Evolutionary conservation across 129 eudicot species (phyloP), one percentile per base, ranked within the genome.

Genomic region (Flaveria bidentis): DNA sequence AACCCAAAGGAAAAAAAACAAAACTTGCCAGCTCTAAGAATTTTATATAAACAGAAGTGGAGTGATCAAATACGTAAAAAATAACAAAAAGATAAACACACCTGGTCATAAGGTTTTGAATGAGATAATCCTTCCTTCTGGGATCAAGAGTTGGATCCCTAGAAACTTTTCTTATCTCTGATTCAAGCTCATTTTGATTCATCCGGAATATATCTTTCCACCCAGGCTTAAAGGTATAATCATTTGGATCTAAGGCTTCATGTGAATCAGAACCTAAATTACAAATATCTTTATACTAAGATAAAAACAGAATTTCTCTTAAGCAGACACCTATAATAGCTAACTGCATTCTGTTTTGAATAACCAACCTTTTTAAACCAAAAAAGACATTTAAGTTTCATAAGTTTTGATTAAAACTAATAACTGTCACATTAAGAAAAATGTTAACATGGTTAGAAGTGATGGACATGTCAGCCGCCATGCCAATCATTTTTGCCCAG

Each of bases 71-170:
- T 63, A 33, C 7, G 14, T 5, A 20, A 33, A 15, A 26, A 63
- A 28, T 30, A 63, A 63, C 45, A 15, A 39, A 39, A 45, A 60
- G 41, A 63, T 22, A 80, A 79, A 76, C 79, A 69, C 82, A 94
- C 99, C 99, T 95, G 78, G 99, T 95, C 97, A 95, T 87, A 66
- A 95, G 96, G 74, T 95, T 95, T 76, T 95, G 99, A 73, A 89
- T 87, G 55, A 95, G 97, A 83, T 95, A 95, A n/a, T 82, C 97
- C 81, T 95, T 95, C 85, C 99, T 91, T 82, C 99, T 89, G 65
- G 99, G 99, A 89, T 95, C 99, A 83, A 95, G 99, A 79, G 94
- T 84, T 62, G 96, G 82, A 85, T 95, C 99, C 57, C 97, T 90
- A 72, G 99, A 95, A 46, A 95, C 99, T 85, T 91, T 91, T 84